Percentiles rank a stretch among this genome's conserved stretches.
These are phyloP conservation scores for Striga hermonthica DNA, from an alignment of 305 asterid genomes.

Conservation along the genomic window DNA sequence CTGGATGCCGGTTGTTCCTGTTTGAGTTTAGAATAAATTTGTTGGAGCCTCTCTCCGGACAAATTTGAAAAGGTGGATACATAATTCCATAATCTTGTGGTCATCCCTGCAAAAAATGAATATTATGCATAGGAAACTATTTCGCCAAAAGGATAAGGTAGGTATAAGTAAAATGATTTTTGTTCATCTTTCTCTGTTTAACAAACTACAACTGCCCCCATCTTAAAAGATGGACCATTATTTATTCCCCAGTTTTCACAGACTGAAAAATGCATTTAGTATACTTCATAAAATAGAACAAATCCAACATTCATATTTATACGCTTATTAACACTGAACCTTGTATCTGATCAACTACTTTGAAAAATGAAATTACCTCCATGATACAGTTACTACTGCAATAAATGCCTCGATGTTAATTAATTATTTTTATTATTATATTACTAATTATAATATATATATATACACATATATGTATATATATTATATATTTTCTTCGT, in stretches of 20 bases:
- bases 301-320: no score
- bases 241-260: no score
- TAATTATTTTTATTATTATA: background rate
- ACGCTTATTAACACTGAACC: no score
- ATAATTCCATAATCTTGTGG: slow-evolving; percentile 89
- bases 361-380: no score
- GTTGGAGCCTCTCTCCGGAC: slow-evolving; percentile 88
- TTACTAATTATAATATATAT: no score
- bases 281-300: no score
- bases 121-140: slow-evolving; percentile 7
- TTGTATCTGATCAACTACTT: no score
- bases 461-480: no score
- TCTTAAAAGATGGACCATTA: no score
- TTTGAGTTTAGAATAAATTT: slow-evolving; percentile 82
- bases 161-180: background rate
- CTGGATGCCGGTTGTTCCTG: slow-evolving; percentile 71
- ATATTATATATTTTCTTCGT: background rate
- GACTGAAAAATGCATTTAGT: no score
- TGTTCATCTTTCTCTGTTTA: background rate
- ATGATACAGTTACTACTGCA: no score
- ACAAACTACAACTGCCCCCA: background rate
- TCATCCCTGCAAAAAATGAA: slow-evolving; percentile 62
- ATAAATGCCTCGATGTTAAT: no score
- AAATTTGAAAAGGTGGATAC: slow-evolving; percentile 87
- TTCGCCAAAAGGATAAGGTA: slow-evolving; percentile 7